Evolutionary conservation across 345 rosid genomes (phyloP).

Genomic region (Bruguiera sexangula): DNA sequence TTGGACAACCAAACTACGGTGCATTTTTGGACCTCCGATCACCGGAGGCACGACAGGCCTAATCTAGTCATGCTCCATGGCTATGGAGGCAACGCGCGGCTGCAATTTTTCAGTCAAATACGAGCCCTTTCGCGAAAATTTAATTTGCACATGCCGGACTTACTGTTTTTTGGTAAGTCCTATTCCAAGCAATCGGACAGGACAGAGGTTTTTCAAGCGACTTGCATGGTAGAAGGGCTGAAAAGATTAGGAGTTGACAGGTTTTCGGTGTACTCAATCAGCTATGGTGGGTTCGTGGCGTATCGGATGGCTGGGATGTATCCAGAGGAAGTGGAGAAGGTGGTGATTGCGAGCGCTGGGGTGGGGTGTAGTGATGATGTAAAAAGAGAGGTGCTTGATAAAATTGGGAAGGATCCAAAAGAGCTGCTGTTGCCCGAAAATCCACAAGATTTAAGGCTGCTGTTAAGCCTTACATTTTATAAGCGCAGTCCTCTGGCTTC

Average conservation of each 20-base stretch:
- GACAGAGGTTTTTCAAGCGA: constrained; percentile 55
- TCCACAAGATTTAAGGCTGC: constrained; percentile 46
- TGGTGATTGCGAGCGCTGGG: constrained; percentile 69
- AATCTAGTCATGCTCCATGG: constrained; percentile 69
- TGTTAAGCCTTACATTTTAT: constrained; percentile 38
- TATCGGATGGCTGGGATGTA: constrained; percentile 62
- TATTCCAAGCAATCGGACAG: constrained; percentile 37
- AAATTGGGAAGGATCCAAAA: constrained; percentile 42
- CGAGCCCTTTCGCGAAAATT: constrained; percentile 45
- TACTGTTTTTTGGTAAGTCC: constrained; percentile 63
- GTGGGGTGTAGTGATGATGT: constrained; percentile 42
- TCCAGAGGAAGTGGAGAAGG: constrained; percentile 49
- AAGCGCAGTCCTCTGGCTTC: constrained; percentile 26
- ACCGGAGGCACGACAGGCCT: constrained; percentile 34
- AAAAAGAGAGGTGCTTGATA: constrained; percentile 38
- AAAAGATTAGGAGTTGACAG: constrained; percentile 47
- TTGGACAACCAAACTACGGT: constrained; percentile 56
- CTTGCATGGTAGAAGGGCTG: constrained; percentile 49
- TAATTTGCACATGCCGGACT: constrained; percentile 61
- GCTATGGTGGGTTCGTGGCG: constrained; percentile 81
- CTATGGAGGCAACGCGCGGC: constrained; percentile 59
- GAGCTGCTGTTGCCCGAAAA: constrained; percentile 51
- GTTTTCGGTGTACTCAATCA: constrained; percentile 50
- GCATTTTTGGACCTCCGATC: constrained; percentile 57
- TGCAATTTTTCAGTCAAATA: constrained; percentile 68